Evolutionary conservation across 352 stramenopile genomes (phyloP), one percentile per base, ranked within the genome.

Genomic region (Globisporangium paroecandrum): DNA sequence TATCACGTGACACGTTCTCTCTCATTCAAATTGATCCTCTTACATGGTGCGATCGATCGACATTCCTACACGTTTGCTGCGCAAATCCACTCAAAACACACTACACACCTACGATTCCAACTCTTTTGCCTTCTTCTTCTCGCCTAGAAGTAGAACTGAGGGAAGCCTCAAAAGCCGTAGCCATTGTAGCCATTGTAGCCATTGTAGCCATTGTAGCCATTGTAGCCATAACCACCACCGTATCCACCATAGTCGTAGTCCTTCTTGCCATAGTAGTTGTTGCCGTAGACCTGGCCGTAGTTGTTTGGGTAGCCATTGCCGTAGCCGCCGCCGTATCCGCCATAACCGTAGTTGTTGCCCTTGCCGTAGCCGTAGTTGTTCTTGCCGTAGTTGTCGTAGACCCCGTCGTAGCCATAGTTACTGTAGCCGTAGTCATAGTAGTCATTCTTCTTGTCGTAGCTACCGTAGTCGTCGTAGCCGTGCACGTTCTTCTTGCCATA

Each of bases 221-320:
- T 18, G 25, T 25, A 24, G 12, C 34, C 27, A 32, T 32, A 32
- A 32, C n/a, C 25, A 25, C n/a, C 10, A 25, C 27, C 54, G 22
- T 43, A 24, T 7, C 55, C 55, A n/a, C n/a, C 20, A 18, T 62
- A 62, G 3, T 20, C 56, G 36, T 62, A 61, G 20, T 13, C 56
- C 36, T 60, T 43, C 20, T 34, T 6, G 15, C 56, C 32, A 25
- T 47, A 47, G 29, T 47, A 47, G 72, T 61, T 71, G 64, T 62
- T 66, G 60, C 64, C 46, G 25, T 55, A 27, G 47, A 18, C 47
- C 1, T 56, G 20, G 18, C 47, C 47, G 47, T 8, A 24, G 25
- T 43, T 25, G 29, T 10, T 15, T 12, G 36, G 10, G 36, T 24
- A n/a, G 15, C 18, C 25, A n/a, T 12, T 22, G 1, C 32, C 18